Evolutionary conservation across 352 stramenopile genomes (phyloP), one percentile per base, ranked within the genome.

Genomic region (Globisporangium middletonii): DNA sequence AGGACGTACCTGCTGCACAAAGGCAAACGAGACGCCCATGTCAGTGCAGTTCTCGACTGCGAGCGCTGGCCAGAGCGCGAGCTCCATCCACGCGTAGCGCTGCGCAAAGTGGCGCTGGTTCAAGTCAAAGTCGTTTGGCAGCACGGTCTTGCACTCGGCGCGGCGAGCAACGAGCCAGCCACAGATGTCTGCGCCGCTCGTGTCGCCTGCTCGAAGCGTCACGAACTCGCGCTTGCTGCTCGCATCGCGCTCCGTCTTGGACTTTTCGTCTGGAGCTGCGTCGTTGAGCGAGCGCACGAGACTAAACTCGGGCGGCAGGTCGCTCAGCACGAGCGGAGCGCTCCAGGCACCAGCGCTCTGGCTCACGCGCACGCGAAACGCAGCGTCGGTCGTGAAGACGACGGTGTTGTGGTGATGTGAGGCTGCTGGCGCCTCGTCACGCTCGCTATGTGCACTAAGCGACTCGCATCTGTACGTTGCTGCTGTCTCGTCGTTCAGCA

Each of bases 1-100:
- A 35, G 4, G 23, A 43, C 55, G 50, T 71, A 83, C 75, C 63
- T 75, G 73, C 42, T 83, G 75, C 35, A 52, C 56, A 9, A 86
- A 75, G 15, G 7, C 53, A 26, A 86, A 56, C 11, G 8, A n/a
- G 49, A 80, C 30, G 5, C 50, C 44, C 23, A 68, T 50, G 50
- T 78, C 65, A 42, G 62, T 71, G 0, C 12, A 68, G 63, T 86
- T 84, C 23, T 75, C 59, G 19, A 80, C 54, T 23, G 48, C 62
- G 9, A 86, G 55, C 33, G 70, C 74, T 44, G 76, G 73, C 59
- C 68, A 80, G 13, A 86, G 59, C 19, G 65, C 71, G 38, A 77
- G 43, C 46, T 83, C 76, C 59, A 84, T 68, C 76, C 76, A 86
- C 28, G 72, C 65, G 54, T 81, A 86, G 2, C 73, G 60, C 53